A percentile compares a stretch with the other conserved stretches of the same genome.
Conservation (phyloP, 163 green algal species). For the Smithsoniella earleae region DNA sequence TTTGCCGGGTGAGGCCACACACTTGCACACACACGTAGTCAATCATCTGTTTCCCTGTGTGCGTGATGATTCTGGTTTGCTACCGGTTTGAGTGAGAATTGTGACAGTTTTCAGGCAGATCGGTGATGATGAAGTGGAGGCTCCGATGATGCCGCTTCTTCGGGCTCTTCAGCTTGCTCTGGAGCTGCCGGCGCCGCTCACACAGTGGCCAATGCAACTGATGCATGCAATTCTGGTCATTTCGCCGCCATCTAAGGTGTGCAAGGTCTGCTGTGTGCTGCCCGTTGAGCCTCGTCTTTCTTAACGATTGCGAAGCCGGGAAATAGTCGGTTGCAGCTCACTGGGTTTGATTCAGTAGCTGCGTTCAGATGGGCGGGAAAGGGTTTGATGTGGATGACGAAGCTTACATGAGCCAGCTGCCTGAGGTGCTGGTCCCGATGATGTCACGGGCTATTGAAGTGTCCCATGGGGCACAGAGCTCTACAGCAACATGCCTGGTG, state of each 20-base stretch:
- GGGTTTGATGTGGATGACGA: not conserved
- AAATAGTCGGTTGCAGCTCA: too few relatives aligned
- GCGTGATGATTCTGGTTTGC: not conserved
- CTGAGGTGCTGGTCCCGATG: not conserved
- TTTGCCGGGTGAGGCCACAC: not conserved
- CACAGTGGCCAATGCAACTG: constrained; percentile 26
- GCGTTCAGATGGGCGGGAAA: not conserved
- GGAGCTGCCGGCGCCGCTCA: constrained; percentile 21
- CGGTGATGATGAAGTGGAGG: constrained; percentile 10
- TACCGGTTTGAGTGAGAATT: not conserved
- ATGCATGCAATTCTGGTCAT: not conserved
- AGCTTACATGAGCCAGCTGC: not conserved
- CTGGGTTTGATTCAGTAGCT: too few relatives aligned
- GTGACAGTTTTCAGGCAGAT: constrained; percentile 7
- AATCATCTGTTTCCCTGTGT: too few relatives aligned
- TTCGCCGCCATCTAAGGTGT: too few relatives aligned
- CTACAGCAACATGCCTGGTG: not conserved
- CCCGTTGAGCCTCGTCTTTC: too few relatives aligned
- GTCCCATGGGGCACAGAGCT: not conserved
- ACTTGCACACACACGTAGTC: too few relatives aligned
- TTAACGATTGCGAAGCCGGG: too few relatives aligned
- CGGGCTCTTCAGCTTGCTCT: not conserved
- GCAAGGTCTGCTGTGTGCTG: too few relatives aligned
- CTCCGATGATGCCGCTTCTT: not conserved
- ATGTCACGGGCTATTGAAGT: not conserved